Evolutionary conservation across 2,329 filamentous ascomycete genomes (phyloP).

Genomic region (Talaromyces sp.): DNA sequence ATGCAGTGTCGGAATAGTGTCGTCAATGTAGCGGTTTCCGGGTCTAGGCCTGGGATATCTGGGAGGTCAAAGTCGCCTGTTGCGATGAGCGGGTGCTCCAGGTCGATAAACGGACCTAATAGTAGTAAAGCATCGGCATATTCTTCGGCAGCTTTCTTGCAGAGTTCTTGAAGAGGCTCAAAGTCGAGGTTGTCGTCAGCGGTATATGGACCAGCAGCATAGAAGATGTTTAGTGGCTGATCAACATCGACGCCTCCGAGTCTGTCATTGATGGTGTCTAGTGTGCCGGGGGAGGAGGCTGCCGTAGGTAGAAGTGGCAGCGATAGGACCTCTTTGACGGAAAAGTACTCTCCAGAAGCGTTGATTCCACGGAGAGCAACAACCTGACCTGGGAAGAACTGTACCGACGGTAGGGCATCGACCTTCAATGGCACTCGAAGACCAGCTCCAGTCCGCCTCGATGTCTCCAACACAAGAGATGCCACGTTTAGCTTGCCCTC

Average conservation of each 20-base stretch:
- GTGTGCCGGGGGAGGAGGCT: constrained; percentile 63
- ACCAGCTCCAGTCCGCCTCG: constrained; percentile 77
- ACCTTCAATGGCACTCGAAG: constrained; percentile 77
- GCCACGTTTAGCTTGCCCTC: constrained; percentile 84
- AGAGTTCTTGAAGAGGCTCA: constrained; percentile 78
- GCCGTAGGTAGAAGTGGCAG: constrained; percentile 73
- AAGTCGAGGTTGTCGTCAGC: constrained; percentile 90
- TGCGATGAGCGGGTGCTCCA: constrained; percentile 84
- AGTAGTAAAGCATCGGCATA: constrained; percentile 78
- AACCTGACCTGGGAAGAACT: constrained; percentile 93
- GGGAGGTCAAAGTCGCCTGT: constrained; percentile 76
- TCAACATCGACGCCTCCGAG: constrained; percentile 63
- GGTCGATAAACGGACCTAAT: constrained; percentile 83
- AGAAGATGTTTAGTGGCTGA: constrained; percentile 70
- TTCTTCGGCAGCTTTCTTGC: constrained; percentile 70
- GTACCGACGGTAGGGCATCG: constrained; percentile 65
- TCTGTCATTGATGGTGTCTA: constrained; percentile 68
- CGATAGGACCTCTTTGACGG: constrained; percentile 72
- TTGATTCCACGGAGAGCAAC: constrained; percentile 86
- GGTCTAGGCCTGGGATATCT: constrained; percentile 64
- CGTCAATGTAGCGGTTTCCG: constrained; percentile 74
- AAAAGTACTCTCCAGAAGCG: constrained; percentile 78
- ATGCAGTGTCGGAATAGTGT: constrained; percentile 83
- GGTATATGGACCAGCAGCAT: constrained; percentile 86
- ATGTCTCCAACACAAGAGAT: constrained; percentile 85